Conservation (phyloP, 1,284 basidiomycete genomes). For the Sporisorium graminicola region DNA sequence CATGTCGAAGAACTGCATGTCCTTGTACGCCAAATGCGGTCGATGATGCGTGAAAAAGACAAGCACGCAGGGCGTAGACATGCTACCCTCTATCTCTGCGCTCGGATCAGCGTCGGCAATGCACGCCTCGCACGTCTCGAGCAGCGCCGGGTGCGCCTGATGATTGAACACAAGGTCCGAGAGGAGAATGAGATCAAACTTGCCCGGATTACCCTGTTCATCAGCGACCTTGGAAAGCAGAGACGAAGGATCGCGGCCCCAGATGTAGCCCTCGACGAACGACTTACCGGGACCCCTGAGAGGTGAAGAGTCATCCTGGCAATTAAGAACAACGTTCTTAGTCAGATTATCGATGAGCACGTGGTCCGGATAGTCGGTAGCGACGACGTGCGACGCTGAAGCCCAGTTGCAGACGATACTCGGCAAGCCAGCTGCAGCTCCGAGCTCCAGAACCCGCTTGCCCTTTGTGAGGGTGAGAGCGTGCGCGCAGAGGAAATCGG, state of each 20-base stretch:
- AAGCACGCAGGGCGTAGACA: conserved; percentile 75
- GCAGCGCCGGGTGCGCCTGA: conserved; percentile 82
- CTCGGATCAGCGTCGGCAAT: conserved; percentile 58
- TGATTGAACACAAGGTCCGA: conserved; percentile 89
- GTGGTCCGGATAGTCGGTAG: conserved; percentile 92
- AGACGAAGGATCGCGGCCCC: conserved; percentile 79
- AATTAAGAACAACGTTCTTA: conserved; percentile 78
- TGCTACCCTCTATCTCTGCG: conserved; percentile 17
- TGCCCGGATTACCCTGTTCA: conserved; percentile 33
- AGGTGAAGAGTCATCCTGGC: conserved; percentile 68
- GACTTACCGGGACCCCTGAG: conserved; percentile 36
- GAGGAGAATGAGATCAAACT: conserved; percentile 86
- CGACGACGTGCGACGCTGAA: conserved; percentile 75
- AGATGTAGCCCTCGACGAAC: conserved; percentile 79
- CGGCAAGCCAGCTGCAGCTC: conserved; percentile 91
- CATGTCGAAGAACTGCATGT: conserved; percentile 84
- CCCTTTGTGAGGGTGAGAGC: conserved; percentile 71
- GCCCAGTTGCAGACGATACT: conserved; percentile 67
- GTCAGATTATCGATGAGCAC: conserved; percentile 82
- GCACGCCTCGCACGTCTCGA: conserved; percentile 79
- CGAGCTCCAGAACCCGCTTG: conserved; percentile 83
- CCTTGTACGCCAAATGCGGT: conserved; percentile 82
- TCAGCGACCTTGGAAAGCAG: conserved; percentile 73
- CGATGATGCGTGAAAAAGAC: conserved; percentile 95
- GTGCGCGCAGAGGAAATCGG: conserved; percentile 69